Evolutionary conservation across 768 basidiomycete species (phyloP).

Genomic region (Amanita subjunquillea): DNA sequence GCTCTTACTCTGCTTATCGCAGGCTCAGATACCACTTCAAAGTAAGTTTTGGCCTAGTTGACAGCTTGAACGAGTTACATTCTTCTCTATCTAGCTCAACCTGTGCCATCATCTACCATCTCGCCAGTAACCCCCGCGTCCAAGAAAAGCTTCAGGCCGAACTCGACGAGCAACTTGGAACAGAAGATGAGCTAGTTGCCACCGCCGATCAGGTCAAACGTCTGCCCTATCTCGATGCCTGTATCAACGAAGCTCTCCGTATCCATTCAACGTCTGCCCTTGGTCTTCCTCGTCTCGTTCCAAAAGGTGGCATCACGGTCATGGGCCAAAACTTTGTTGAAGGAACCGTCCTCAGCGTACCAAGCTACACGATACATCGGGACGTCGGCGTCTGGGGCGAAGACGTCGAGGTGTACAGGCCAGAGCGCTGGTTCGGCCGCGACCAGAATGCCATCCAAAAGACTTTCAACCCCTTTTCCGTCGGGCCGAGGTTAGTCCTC

Average conservation of each 20-base stretch:
- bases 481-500: constrained; percentile 56
- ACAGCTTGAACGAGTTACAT: not conserved
- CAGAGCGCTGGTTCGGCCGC: constrained; percentile 79
- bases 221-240: constrained; percentile 74
- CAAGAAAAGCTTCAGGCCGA: constrained; percentile 71
- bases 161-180: constrained; percentile 49
- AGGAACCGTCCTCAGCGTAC: constrained; percentile 71
- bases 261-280: constrained; percentile 77
- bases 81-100: constrained; percentile 47
- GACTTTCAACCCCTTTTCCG: constrained; percentile 80
- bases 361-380: constrained; percentile 78
- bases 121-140: constrained; percentile 54
- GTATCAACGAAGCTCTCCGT: constrained; percentile 79
- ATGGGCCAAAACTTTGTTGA: constrained; percentile 51
- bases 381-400: constrained; percentile 65
- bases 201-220: constrained; percentile 62
- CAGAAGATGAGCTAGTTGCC: constrained; percentile 49
- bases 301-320: constrained; percentile 61
- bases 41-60: constrained; percentile 34
- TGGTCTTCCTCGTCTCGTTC: constrained; percentile 74
- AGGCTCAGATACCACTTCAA: constrained; percentile 89
- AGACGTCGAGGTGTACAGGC: constrained; percentile 64
- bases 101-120: constrained; percentile 80
- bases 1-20: constrained; percentile 80
- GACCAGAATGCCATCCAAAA: constrained; percentile 51